Evolutionary conservation across 2,329 filamentous ascomycete species (phyloP), one percentile per base, ranked within the genome.

Genomic region (Cryphonectria parasitica): DNA sequence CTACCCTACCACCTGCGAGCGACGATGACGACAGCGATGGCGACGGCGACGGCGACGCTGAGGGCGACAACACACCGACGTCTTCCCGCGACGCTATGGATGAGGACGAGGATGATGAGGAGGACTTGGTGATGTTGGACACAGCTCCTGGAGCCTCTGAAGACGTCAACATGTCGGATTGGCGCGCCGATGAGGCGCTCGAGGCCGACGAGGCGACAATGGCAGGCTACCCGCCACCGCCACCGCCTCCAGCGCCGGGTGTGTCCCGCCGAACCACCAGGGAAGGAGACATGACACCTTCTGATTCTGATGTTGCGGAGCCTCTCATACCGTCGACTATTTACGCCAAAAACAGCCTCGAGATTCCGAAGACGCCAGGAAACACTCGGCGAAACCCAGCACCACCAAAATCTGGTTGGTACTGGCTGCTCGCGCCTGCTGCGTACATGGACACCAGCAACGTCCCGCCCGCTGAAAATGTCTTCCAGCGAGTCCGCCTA

Each of bases 401-500:
- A 62, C 86, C 87, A 15, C 87, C 88, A n/a, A 87, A 86, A 68
- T 91, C 93, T 15, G 90, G 93, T 17, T 86, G 88, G 67, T 95
- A 98, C 80, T 98, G 95, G 95, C 86, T 96, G 49, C 91, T 94
- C 75, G 94, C 91, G 49, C 94, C 95, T 8, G 84, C 87, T 25
- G 87, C 87, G 43, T 95, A 92, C 78, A 87, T 85, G 61, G 86
- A 89, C 69, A 85, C 86, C 58, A 86, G 89, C 43, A 87, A 86
- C 68, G 83, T 91, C 8, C 91, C 91, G 64, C 86, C 89, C 22
- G 92, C 94, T 68, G 96, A 99, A 79, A 92, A 99, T 77, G 86
- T 99, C 6, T 94, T 94, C 83, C 90, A 95, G 77, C 91, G 95
- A 43, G 92, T 98, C 17, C 91, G 96, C 43, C 85, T 99, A 7